Percentiles rank a stretch among this genome's conserved stretches.
These are phyloP conservation scores for Coemansia sp. DNA, from an alignment of 192 early-diverging fungal genomes.

Conservation along the genomic window DNA sequence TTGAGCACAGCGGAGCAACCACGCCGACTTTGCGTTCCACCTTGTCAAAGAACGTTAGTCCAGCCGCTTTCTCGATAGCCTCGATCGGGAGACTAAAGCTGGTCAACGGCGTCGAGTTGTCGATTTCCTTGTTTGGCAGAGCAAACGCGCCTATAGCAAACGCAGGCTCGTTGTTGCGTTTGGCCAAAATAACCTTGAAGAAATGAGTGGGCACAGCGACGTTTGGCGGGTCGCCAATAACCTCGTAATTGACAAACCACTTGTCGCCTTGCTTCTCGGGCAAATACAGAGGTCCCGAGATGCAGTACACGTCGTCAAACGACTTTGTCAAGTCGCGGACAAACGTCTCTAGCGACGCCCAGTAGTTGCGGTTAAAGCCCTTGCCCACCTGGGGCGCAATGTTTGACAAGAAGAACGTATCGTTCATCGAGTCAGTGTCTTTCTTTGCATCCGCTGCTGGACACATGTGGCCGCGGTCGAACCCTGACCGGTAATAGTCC, in stretches of 20 bases:
- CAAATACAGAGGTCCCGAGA: slow-evolving; percentile 85
- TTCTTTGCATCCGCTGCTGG: slow-evolving; percentile 84
- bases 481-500: slow-evolving; percentile 81
- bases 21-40: slow-evolving; percentile 41
- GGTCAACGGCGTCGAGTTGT: slow-evolving; percentile 62
- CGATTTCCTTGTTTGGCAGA: slow-evolving; percentile 77
- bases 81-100: slow-evolving; percentile 74
- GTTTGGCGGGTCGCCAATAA: slow-evolving; percentile 84
- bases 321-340: slow-evolving; percentile 65
- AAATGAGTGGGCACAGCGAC: slow-evolving; percentile 91
- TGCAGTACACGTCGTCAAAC: slow-evolving; percentile 83
- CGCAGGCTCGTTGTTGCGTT: slow-evolving; percentile 48
- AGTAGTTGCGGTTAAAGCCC: slow-evolving; percentile 92
- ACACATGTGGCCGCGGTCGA: slow-evolving; percentile 91
- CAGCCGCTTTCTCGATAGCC: slow-evolving; percentile 66
- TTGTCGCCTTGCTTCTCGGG: slow-evolving; percentile 75
- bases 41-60: slow-evolving; percentile 70
- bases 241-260: slow-evolving; percentile 81
- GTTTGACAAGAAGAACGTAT: slow-evolving; percentile 83
- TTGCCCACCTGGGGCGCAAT: slow-evolving; percentile 79
- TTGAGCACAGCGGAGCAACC: slow-evolving; percentile 44
- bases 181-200: slow-evolving; percentile 84
- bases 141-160: slow-evolving; percentile 73
- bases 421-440: slow-evolving; percentile 72
- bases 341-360: slow-evolving; percentile 85